Evolutionary conservation across 768 basidiomycete species (phyloP).

Genomic region (Daedalea quercina): DNA sequence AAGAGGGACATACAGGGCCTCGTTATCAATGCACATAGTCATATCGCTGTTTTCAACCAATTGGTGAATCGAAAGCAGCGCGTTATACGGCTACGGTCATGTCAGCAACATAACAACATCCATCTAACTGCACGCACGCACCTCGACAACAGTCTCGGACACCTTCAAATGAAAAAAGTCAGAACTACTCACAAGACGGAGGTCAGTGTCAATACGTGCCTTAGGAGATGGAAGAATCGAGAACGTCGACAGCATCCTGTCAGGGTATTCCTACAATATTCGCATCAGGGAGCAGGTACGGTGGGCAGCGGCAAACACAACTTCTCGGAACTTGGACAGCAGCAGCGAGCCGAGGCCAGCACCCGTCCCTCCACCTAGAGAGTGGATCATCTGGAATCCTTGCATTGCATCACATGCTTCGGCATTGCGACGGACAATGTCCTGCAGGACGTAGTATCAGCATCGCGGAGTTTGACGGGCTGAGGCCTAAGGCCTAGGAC

Average conservation of each 20-base stretch:
- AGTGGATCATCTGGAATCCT: constrained; percentile 86
- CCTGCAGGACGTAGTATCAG: constrained; percentile 31
- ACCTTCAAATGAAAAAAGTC: constrained; percentile 17
- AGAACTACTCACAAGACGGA: not conserved
- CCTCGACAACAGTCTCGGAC: constrained; percentile 51
- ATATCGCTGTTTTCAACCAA: constrained; percentile 85
- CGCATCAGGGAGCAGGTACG: constrained; percentile 16
- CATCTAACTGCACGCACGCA: constrained; percentile 17
- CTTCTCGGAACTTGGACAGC: constrained; percentile 78
- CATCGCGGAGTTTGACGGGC: not conserved
- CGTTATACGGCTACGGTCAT: constrained; percentile 63
- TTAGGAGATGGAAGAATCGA: constrained; percentile 51
- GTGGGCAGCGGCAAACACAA: constrained; percentile 20
- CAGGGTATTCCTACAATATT: constrained; percentile 50
- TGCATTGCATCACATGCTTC: constrained; percentile 84
- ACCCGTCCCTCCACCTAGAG: constrained; percentile 88
- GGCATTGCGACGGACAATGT: constrained; percentile 71
- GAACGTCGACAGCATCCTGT: constrained; percentile 46
- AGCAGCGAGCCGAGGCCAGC: constrained; percentile 80
- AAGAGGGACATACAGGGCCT: constrained; percentile 55
- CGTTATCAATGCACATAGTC: constrained; percentile 82
- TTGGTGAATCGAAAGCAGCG: constrained; percentile 79
- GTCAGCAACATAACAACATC: not conserved
- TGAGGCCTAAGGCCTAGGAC: not conserved
- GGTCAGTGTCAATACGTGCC: constrained; percentile 24